Base-by-base conservation (phyloP, 306 rosid genomes). In the Rubus parviflorus region DNA sequence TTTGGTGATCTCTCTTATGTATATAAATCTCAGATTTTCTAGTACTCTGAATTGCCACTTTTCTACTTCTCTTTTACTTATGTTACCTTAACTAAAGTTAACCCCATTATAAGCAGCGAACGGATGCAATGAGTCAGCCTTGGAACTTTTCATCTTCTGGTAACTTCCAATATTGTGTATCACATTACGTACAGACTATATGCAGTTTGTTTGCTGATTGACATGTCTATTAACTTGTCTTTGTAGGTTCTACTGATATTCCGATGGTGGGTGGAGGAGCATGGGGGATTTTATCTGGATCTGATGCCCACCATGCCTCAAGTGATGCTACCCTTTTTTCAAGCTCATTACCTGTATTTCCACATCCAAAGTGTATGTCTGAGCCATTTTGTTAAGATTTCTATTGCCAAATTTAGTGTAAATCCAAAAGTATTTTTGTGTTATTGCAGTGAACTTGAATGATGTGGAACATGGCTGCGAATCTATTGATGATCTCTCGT, bases 321-420 rank as follows among this genome's bases (percentile, higher is more conserved):
- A 83, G 82, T 35, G 96, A 92, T 86, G 91, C 92, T 72, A 87
- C 89, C 74, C 91, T 92, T 46, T 92, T 92, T 81, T 90, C 97
- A 22, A 85, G 91, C 83, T 92, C 97, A 25, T 82, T 92, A 66
- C 96, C 96, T 64, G 97, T 87, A 77, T 87, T 92, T 87, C 90
- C 88, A 5, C 96, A 90, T 81, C 86, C 87, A 68, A 87, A 89
- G 76, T 74, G 97, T 92, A 90, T 41, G 90, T 54, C 60, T 64
- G 46, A 70, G 51, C 37, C 40, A 8, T 74, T 79, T 56, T 75
- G 73, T 62, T 13, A 70, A 25, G 72, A n/a, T 66, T 75, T 79
- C 52, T 35, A 60, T 14, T 22, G 66, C 62, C 60, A 8, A 75
- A 15, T 62, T 57, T 42, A 52, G 23, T 37, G 10, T 54, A 72